phyloP scores from a whole-genome alignment of 1,139 yeast genomes.

The Zygoascus meyerae region DNA sequence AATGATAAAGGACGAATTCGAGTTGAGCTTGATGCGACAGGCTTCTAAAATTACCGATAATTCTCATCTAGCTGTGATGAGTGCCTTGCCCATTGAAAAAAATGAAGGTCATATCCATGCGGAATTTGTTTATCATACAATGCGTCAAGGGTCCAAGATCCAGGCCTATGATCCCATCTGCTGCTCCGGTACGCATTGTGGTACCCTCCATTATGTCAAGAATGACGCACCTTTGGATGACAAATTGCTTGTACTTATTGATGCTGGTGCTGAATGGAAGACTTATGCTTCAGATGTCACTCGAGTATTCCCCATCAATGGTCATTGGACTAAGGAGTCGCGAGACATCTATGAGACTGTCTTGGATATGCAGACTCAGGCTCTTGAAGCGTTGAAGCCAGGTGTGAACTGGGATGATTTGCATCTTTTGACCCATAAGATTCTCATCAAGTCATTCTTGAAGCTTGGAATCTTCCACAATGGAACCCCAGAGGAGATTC shows the following conservation, averaged over 20 bases:
- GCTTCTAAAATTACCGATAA: constrained; percentile 84
- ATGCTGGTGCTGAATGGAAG: constrained; percentile 97
- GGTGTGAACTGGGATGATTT: constrained; percentile 83
- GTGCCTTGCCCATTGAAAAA: constrained; percentile 79
- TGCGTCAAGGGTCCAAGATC: constrained; percentile 85
- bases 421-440: constrained; percentile 71
- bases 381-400: constrained; percentile 67
- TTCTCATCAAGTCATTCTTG: constrained; percentile 66
- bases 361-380: constrained; percentile 68
- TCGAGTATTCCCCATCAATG: constrained; percentile 86
- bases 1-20: constrained; percentile 75
- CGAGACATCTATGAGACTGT: constrained; percentile 79
- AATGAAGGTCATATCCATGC: constrained; percentile 93
- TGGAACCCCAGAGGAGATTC: constrained; percentile 58
- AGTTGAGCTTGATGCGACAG: constrained; percentile 64
- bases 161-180: constrained; percentile 94
- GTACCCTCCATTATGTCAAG: constrained; percentile 83
- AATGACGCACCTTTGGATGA: constrained; percentile 63
- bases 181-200: constrained; percentile 87
- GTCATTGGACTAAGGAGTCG: constrained; percentile 86
- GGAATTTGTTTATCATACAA: constrained; percentile 87
- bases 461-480: constrained; percentile 73
- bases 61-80: constrained; percentile 88
- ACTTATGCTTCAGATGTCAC: constrained; percentile 93
- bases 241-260: constrained; percentile 68